Evolutionary conservation across 2,329 filamentous ascomycete species (phyloP), one percentile per base, ranked within the genome.

Genomic region (Claviceps quebecensis): DNA sequence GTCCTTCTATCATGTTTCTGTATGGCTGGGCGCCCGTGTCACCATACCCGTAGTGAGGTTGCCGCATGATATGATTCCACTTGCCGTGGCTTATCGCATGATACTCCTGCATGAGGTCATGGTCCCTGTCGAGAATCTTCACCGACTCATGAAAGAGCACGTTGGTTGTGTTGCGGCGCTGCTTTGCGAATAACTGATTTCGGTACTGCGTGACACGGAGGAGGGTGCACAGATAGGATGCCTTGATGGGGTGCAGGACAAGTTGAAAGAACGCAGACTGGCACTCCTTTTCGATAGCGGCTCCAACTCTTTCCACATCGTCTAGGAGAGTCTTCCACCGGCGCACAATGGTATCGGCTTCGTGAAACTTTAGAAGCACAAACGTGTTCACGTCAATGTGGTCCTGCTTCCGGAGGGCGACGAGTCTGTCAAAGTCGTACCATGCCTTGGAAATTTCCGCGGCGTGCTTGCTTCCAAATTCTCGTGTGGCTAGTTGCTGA

Each of bases 241-340:
- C 78, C 38, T 76, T 72, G 46, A 78, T 72, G 0, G 80, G 79
- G 50, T 84, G 78, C 5, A 81, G 68, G 8, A 84, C 69, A 53
- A 80, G 73, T 56, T 84, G 72, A 60, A 80, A 84, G 56, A 79
- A 77, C 0, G 78, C 71, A 1, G 77, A 67, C 51, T 73, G 72
- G 7, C 70, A 66, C 1, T 67, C 66, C 0, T 62, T 58, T 0
- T 69, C 61, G 0, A 81, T 61, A 2, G 63, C 62, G 16, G 70
- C 62, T 47, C 75, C 69, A 0, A 81, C 63, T 0, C 60, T 60
- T 49, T 75, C 62, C 0, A 77, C 74, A 8, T 69, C 65, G 1
- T 65, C 56, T 1, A 66, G 65, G 29, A 82, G 66, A 0, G 64
- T 58, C n/a, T 68, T 62, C 78, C 79, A 83, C 29, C 74, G 70